These are phyloP conservation scores for Actinomucor elegans DNA, from an alignment of 371 early-diverging fungal genomes.

Conservation along the genomic window DNA sequence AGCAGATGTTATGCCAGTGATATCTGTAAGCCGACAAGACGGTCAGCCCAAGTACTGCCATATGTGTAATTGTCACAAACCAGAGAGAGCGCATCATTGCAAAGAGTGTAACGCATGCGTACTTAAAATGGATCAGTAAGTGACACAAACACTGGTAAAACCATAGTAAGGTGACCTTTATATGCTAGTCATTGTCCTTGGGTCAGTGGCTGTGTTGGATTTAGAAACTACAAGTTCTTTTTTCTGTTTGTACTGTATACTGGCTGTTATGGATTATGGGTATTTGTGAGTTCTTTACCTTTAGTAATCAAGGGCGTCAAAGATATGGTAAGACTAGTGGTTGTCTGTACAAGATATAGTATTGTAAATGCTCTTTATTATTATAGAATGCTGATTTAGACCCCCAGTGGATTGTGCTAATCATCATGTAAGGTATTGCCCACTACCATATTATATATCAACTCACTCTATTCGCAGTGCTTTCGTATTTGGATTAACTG, in stretches of 20 bases:
- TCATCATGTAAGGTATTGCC: conserved; percentile 35
- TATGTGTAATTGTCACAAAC: conserved; percentile 55
- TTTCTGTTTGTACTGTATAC: conserved; percentile 55
- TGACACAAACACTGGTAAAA: neutral
- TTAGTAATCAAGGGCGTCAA: conserved; percentile 29
- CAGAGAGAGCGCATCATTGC: conserved; percentile 66
- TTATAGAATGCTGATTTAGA: conserved; percentile 27
- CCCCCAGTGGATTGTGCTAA: conserved; percentile 41
- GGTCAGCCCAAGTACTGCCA: conserved; percentile 58
- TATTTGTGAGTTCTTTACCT: conserved; percentile 39
- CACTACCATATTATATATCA: neutral
- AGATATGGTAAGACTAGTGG: conserved; percentile 31
- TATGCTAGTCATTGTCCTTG: conserved; percentile 62
- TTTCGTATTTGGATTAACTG: conserved; percentile 43
- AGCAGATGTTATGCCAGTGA: conserved; percentile 29
- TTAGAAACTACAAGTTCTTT: conserved; percentile 64
- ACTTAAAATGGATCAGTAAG: conserved; percentile 68
- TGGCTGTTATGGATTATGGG: conserved; percentile 47
- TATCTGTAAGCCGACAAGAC: conserved; percentile 44
- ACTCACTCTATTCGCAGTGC: conserved; percentile 15
- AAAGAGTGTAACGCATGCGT: conserved; percentile 64
- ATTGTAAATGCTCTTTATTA: neutral
- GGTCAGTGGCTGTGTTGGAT: conserved; percentile 63
- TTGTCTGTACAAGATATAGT: neutral
- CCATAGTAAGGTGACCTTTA: neutral